Conservation (phyloP, 768 basidiomycete genomes). For the Leccinum uliginosum region DNA sequence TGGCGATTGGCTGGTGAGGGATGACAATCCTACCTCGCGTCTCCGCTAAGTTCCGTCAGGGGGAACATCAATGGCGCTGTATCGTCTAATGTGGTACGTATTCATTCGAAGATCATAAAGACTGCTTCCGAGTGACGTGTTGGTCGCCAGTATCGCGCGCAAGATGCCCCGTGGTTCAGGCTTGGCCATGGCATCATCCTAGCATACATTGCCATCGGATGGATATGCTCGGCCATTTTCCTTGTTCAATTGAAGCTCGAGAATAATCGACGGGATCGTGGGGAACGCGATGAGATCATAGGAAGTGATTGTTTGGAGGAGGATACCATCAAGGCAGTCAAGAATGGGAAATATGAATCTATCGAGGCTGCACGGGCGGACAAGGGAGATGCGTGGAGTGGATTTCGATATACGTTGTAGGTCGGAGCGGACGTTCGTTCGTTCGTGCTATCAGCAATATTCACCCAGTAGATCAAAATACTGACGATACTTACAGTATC, state of each 20-base stretch:
- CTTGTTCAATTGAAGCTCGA: conserved; percentile 49
- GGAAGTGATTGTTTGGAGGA: conserved; percentile 42
- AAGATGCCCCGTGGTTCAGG: conserved; percentile 63
- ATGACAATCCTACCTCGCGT: conserved; percentile 11
- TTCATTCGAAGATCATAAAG: neutral
- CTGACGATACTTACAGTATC: neutral
- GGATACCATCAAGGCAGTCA: conserved; percentile 19
- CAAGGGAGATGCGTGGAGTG: conserved; percentile 74
- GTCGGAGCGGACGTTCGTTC: neutral
- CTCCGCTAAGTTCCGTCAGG: conserved; percentile 17
- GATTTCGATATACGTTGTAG: conserved; percentile 62
- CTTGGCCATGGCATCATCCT: conserved; percentile 68
- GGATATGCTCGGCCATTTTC: conserved; percentile 48
- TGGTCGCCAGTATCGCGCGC: conserved; percentile 52
- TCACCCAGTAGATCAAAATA: neutral
- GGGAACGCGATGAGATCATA: conserved; percentile 66
- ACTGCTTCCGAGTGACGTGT: neutral
- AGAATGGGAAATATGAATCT: conserved; percentile 53
- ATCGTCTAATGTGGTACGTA: conserved; percentile 58
- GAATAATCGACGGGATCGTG: conserved; percentile 58
- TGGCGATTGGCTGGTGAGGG: conserved; percentile 56
- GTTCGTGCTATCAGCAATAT: neutral
- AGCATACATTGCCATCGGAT: conserved; percentile 64
- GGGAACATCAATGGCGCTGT: conserved; percentile 71
- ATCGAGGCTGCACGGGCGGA: conserved; percentile 50